Evolutionary conservation across 1,139 yeast genomes (phyloP), one percentile per base, ranked within the genome.

Genomic region (Nakaseomyces bracarensis): DNA sequence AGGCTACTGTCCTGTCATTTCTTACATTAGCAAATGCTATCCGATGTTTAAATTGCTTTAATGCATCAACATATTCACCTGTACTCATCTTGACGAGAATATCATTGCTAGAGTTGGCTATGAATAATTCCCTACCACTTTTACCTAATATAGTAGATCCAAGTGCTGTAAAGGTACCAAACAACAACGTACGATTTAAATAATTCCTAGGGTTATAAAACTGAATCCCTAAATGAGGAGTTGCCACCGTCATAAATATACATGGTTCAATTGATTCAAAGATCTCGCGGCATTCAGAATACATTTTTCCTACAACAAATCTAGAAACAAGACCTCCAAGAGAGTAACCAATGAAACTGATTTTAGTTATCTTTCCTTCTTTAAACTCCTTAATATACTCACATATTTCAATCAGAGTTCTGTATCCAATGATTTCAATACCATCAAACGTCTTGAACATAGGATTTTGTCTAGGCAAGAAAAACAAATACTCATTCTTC

Each of bases 401-500:
- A 48, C 75, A 79, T 28, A 82, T 71, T 56, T 87, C 96, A 3
- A 71, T 63, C 18, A 85, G 61, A 16, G 84, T 77, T 42, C 85
- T 68, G 48, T 76, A 74, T 1, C 94, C 89, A 48, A 87, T 77
- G 25, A 79, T 66, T 46, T 72, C 74, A 27, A 89, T 67, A 8
- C 97, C 97, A 58, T 89, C 96, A 55, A 85, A 85, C 0, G 96
- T 84, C 54, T 79, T 79, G 70, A 85, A 74, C 49, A 76, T 71
- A 6, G 87, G 71, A 50, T 83, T 84, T n/a, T 82, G 69, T 9
- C 75, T 71, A 0, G 95, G 89, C 38, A 79, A 71, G 37, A 82
- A 65, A 1, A 81, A 71, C 16, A 75, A 73, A 2, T 79, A 65
- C 25, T 69, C 67, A 22, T 72, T 75, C 6, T 63, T 52, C 5